Conservation (phyloP, 169 alveolate species). For the Plasmodium fragile region DNA sequence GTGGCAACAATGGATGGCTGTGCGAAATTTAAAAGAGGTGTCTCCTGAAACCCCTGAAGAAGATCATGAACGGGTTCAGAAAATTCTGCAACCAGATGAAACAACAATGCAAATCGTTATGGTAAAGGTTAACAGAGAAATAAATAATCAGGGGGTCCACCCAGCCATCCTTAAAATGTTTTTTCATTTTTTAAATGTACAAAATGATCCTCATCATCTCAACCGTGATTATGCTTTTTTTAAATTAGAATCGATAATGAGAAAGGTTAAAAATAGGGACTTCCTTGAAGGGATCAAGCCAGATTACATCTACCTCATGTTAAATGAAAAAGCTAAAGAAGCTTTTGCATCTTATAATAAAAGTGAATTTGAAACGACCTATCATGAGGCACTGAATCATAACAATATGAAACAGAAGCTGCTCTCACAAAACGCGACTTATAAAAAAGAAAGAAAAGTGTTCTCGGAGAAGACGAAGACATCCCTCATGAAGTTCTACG, state of each 20-base stretch:
- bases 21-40: constrained; percentile 34
- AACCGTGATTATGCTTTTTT: constrained; percentile 79
- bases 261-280: constrained; percentile 78
- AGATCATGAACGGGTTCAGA: constrained; percentile 13
- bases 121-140: constrained; percentile 79
- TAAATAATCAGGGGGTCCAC: constrained; percentile 86
- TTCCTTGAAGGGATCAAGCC: constrained; percentile 87
- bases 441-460: constrained; percentile 43
- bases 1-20: constrained; percentile 38
- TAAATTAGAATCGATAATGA: constrained; percentile 81
- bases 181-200: constrained; percentile 81
- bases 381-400: constrained; percentile 30
- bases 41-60: constrained; percentile 26
- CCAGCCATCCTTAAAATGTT: constrained; percentile 87
- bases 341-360: constrained; percentile 73
- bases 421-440: constrained; percentile 22
- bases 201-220: background rate
- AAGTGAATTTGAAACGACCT: constrained; percentile 55
- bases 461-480: constrained; percentile 51
- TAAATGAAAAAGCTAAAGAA: constrained; percentile 73
- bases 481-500: constrained; percentile 63
- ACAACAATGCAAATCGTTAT: constrained; percentile 80
- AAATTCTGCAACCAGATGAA: constrained; percentile 80
- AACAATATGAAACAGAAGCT: constrained; percentile 38
- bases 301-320: constrained; percentile 83